Evolutionary conservation across 1,139 yeast species (phyloP).

Genomic region (Kodamaea derodonti): DNA sequence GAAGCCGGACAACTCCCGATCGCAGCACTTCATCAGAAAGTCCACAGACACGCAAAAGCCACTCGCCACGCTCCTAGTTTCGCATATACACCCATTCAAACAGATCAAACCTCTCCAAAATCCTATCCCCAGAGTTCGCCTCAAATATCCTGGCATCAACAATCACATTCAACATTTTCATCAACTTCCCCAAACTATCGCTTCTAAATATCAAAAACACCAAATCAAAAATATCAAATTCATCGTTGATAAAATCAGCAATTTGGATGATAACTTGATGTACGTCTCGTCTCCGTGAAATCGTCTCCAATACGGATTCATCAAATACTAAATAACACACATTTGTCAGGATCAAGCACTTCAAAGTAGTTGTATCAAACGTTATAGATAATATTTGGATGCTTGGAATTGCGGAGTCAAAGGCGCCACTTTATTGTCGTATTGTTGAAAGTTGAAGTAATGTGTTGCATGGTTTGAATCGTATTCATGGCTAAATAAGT

Average conservation of each 20-base stretch:
- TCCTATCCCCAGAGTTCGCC: not conserved
- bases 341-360: not conserved
- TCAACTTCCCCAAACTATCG: conserved; percentile 3
- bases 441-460: conserved; percentile 10
- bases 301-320: not conserved
- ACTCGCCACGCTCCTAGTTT: too few relatives aligned
- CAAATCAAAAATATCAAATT: conserved; percentile 2
- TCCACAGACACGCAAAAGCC: too few relatives aligned
- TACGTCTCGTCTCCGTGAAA: not conserved
- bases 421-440: conserved; percentile 17
- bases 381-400: not conserved
- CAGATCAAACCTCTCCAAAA: not conserved
- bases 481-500: too few relatives aligned
- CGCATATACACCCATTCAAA: conserved; percentile 2
- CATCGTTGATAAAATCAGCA: conserved; percentile 2
- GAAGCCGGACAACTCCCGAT: too few relatives aligned
- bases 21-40: too few relatives aligned
- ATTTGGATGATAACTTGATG: not conserved
- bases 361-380: not conserved
- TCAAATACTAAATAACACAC: conserved; percentile 1
- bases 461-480: too few relatives aligned
- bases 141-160: conserved; percentile 5
- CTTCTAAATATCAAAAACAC: conserved; percentile 6
- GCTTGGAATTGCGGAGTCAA: conserved; percentile 17
- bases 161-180: conserved; percentile 3